Evolutionary conservation across 192 early-diverging fungal species (phyloP).

Genomic region (Chytriomyces confervae): DNA sequence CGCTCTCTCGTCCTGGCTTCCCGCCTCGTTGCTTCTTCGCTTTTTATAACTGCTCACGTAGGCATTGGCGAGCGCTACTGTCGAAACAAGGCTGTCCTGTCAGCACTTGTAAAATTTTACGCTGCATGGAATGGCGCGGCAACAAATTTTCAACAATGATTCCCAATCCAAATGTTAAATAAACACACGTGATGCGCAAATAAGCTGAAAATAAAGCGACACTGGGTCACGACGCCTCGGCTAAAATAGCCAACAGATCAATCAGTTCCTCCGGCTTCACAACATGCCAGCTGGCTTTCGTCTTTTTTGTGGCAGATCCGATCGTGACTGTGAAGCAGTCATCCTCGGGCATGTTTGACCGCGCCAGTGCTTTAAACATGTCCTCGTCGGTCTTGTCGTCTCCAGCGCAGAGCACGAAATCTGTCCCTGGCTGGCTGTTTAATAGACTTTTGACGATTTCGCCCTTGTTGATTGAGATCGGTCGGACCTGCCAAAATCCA

Average conservation of each 20-base stretch:
- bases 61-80: no score
- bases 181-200: neutral
- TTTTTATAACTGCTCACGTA: no score
- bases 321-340: constrained; percentile 79
- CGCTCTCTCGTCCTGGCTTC: no score
- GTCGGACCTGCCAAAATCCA: constrained; percentile 63
- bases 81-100: no score
- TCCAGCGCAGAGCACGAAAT: constrained; percentile 95
- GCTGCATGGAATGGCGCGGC: neutral
- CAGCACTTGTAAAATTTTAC: no score
- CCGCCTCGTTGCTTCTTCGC: no score
- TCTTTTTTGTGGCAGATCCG: constrained; percentile 86
- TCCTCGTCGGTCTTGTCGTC: constrained; percentile 98
- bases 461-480: constrained; percentile 93
- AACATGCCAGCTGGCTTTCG: constrained; percentile 84
- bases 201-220: neutral
- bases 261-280: constrained; percentile 70
- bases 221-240: neutral
- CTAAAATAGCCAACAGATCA: constrained; percentile 36
- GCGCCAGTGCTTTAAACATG: constrained; percentile 82
- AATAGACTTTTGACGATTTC: constrained; percentile 92
- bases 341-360: constrained; percentile 45
- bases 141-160: neutral
- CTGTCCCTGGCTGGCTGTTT: constrained; percentile 60
- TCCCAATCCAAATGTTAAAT: neutral